These are phyloP conservation scores for Coemansia sp. DNA, from an alignment of 192 early-diverging fungal genomes.

Conservation along the genomic window DNA sequence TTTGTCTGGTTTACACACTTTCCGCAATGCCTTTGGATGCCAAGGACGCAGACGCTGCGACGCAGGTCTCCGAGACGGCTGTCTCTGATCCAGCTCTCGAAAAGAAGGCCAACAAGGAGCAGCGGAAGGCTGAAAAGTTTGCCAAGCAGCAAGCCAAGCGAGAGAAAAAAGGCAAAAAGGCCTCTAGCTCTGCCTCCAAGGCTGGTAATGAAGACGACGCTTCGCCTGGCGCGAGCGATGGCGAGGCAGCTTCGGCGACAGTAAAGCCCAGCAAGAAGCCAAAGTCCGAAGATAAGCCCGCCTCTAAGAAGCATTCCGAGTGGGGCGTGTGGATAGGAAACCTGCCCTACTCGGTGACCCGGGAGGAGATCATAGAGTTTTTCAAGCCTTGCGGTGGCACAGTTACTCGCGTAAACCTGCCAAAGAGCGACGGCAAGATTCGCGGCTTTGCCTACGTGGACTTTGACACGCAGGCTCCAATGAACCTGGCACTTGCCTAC, in stretches of 20 bases:
- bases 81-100: neutral
- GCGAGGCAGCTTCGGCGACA: slow-evolving; percentile 28
- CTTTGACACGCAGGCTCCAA: slow-evolving; percentile 54
- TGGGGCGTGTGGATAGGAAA: slow-evolving; percentile 72
- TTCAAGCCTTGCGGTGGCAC: slow-evolving; percentile 48
- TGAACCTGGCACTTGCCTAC: slow-evolving; percentile 56
- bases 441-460: slow-evolving; percentile 70
- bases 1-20: too few relatives aligned
- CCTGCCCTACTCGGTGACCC: slow-evolving; percentile 57
- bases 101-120: neutral
- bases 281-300: slow-evolving; percentile 36
- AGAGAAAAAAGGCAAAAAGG: neutral
- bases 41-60: neutral
- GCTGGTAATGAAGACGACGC: slow-evolving; percentile 9
- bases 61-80: neutral
- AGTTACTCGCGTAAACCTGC: slow-evolving; percentile 42
- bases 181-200: neutral
- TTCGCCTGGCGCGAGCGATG: slow-evolving; percentile 11
- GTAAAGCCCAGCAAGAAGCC: slow-evolving; percentile 28
- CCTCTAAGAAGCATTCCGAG: slow-evolving; percentile 52
- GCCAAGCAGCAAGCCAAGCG: slow-evolving; percentile 35
- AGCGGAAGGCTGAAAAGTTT: slow-evolving; percentile 30
- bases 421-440: slow-evolving; percentile 36
- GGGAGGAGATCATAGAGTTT: slow-evolving; percentile 55
- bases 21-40: slow-evolving; percentile 1